Base-by-base conservation (phyloP, 2,329 filamentous ascomycete genomes). In the Exophiala sideris region DNA sequence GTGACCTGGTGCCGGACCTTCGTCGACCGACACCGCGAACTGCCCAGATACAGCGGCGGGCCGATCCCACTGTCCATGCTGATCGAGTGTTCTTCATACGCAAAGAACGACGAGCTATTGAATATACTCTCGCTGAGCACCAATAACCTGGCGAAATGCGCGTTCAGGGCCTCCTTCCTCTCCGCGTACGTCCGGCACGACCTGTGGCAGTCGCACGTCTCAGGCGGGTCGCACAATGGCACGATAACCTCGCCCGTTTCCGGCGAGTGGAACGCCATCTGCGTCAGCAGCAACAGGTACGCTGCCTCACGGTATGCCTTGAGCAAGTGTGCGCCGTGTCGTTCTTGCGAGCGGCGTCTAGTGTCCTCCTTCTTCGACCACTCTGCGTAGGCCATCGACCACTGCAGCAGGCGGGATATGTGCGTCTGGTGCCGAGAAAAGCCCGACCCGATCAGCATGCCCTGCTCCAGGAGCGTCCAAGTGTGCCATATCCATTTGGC, bases 1-100 rank as follows among this genome's bases (percentile, higher is more conserved):
- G 52, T 62, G 29, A 64, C 60, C 44, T 62, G 56, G 41, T 62
- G 60, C 34, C 62, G 52, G 16, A 61, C 61, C 38, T 64, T 64
- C 8, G 56, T 62, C 8, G 54, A 58, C 9, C 54, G 51, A 39
- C 56, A 57, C 14, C 53, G 18, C 46, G 45, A 39, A 12, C 45
- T 42, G 12, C 54, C 56, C 1, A 54, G 29, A 39, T 53, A 56
- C n/a, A 58, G 35, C 0, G 62, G 60, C 4, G 62, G 62, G 10
- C 60, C 60, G 45, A 64, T 62, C 2, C 58, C 59, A 24, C 48
- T 57, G 47, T 62, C 62, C n/a, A 61, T 29, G 16, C 50, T 56
- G 36, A 60, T 39, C 20, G 51, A 54, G 33, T 62, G 60, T 41
- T 64, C 58, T 10, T 58, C 50, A 20, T 61, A 58, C 6, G 53